These are phyloP conservation scores for Eremothecium gossypii DNA, from an alignment of 1,139 yeast species.

Conservation along the genomic window DNA sequence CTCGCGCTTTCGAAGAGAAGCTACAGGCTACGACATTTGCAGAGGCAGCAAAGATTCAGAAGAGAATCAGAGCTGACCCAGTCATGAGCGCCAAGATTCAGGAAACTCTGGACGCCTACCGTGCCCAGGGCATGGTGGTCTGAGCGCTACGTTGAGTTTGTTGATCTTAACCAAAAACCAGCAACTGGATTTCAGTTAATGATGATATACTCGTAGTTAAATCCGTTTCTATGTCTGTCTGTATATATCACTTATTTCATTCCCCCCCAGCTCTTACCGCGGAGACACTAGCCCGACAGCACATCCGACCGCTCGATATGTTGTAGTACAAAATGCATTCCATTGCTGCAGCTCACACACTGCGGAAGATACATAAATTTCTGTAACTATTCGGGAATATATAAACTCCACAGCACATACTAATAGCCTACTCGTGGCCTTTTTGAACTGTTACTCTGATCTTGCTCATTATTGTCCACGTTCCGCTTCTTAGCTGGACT, in stretches of 20 bases:
- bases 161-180: not conserved
- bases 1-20: conserved; percentile 81
- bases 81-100: conserved; percentile 39
- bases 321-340: too few relatives aligned
- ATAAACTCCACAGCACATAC: not conserved
- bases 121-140: conserved; percentile 19
- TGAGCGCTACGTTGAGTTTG: not conserved
- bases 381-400: too few relatives aligned
- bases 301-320: too few relatives aligned
- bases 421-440: not conserved
- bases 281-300: too few relatives aligned
- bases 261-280: conserved; percentile 4
- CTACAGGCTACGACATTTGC: conserved; percentile 87
- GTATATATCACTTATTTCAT: conserved; percentile 1
- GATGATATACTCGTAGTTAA: not conserved
- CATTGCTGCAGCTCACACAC: too few relatives aligned
- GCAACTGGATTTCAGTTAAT: not conserved
- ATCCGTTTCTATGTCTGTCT: conserved; percentile 5
- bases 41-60: conserved; percentile 82
- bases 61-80: conserved; percentile 61
- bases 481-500: conserved; percentile 2
- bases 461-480: not conserved
- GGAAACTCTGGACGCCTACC: conserved; percentile 34
- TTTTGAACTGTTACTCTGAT: not conserved
- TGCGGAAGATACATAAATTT: too few relatives aligned